Evolutionary conservation across 2,329 filamentous ascomycete genomes (phyloP).

Genomic region (Tolypocladium tundrense): DNA sequence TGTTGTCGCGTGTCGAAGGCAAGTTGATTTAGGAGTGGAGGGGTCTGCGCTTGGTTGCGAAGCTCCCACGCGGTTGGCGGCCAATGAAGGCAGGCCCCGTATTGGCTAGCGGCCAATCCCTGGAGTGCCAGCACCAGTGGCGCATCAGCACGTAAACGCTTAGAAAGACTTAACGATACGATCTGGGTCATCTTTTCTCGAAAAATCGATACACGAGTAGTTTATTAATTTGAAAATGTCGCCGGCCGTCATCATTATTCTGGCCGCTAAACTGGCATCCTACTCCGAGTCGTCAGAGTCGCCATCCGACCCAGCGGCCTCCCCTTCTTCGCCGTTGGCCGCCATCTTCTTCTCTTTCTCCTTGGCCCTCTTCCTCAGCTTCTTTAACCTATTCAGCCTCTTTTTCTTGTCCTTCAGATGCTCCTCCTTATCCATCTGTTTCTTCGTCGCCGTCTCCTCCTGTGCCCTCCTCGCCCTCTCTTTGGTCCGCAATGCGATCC

Average conservation of each 20-base stretch:
- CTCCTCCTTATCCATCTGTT: constrained; percentile 40
- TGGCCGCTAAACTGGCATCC: neutral
- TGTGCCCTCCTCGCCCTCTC: constrained; percentile 30
- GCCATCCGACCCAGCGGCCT: constrained; percentile 5
- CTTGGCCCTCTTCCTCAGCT: constrained; percentile 47
- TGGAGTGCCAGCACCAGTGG: neutral
- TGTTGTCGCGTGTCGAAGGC: constrained; percentile 1
- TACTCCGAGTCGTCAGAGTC: constrained; percentile 8
- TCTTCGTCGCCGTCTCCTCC: constrained; percentile 26
- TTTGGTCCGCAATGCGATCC: constrained; percentile 39
- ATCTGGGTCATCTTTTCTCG: too few species aligned
- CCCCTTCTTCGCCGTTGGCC: constrained; percentile 10
- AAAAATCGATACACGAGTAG: neutral
- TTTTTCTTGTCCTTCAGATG: constrained; percentile 52
- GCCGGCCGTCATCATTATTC: neutral
- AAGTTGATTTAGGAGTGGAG: neutral
- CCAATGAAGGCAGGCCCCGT: neutral
- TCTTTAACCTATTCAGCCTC: constrained; percentile 48
- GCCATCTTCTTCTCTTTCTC: constrained; percentile 40
- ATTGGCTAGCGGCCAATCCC: neutral
- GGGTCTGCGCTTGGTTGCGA: neutral
- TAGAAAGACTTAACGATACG: neutral
- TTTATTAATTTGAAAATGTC: neutral
- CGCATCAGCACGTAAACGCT: neutral
- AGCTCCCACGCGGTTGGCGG: neutral